Percentiles rank a stretch among this genome's conserved stretches.
These are phyloP conservation scores for Phytopythium litorale DNA, from an alignment of 352 stramenopile genomes.

Conservation along the genomic window DNA sequence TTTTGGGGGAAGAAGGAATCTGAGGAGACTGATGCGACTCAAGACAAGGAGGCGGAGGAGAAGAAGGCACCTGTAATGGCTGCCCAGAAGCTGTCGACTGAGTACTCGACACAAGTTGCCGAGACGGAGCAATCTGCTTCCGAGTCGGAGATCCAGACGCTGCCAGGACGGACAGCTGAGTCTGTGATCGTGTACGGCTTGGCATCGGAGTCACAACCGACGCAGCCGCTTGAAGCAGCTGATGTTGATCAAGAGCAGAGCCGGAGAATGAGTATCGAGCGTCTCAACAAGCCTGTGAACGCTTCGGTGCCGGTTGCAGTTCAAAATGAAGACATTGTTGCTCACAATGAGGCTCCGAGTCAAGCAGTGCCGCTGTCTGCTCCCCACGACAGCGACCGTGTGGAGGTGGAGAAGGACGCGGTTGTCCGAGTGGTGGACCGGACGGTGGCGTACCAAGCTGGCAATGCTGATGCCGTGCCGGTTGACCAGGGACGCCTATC, in stretches of 20 bases:
- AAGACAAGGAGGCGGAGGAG: not conserved
- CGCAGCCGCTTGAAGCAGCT: not conserved
- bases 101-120: not conserved
- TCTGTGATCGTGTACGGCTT: not conserved
- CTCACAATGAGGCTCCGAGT: not conserved
- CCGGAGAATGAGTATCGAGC: not conserved
- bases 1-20: constrained; percentile 19
- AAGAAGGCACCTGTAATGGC: too few relatives aligned
- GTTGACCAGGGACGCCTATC: constrained; percentile 1
- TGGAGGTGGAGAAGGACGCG: not conserved
- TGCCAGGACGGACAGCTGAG: not conserved
- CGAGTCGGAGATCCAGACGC: not conserved
- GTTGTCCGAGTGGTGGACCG: not conserved
- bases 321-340: not conserved
- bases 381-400: not conserved
- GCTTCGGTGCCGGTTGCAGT: not conserved
- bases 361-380: not conserved
- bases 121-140: not conserved
- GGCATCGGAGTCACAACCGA: not conserved
- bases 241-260: not conserved
- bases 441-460: constrained; percentile 1
- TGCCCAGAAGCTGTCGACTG: not conserved
- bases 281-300: not conserved
- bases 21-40: not conserved
- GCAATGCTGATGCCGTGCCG: not conserved